Base-by-base conservation (phyloP, 805 yeast genomes). In the Pichia gijzeniarum region DNA sequence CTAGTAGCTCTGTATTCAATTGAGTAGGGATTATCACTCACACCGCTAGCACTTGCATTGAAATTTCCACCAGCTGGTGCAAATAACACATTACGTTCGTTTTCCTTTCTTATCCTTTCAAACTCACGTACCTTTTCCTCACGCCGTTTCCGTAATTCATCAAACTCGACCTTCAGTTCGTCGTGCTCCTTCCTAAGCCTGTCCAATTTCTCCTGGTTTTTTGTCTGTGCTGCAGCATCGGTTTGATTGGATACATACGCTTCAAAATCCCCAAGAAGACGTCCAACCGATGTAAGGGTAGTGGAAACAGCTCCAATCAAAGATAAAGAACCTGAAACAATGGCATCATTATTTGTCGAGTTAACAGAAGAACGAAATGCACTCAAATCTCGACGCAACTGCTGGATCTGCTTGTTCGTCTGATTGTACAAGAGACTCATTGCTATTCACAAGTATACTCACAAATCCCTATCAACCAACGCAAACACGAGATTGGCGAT, bases 371-470 rank as follows among this genome's bases (percentile, higher is more conserved):
- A 67, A 57, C 82, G 90, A 53, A 91, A 82, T 43, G 69, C 64
- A 17, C 74, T 70, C 40, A 91, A 65, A 55, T 89, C 96, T 49
- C 76, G 76, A 48, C 80, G 76, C 43, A 91, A 67, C 22, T 80
- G 72, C 55, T 79, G 86, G 27, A 88, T 78, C 64, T 90, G 96
- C 63, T 87, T 88, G 44, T 85, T 72, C 8, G 95, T 96, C 63
- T 87, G 95, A 66, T 87, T 91, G 67, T 83, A 88, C 43, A 90
- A 71, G 22, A 95, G 81, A 66, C 89, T 90, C 98, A 46, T 46
- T 16, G 19, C 14, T 21, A 25, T 25, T 7, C 28, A 25, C 28
- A 25, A 25, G n/a, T n/a, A n/a, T n/a, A n/a, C n/a, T n/a, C n/a
- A n/a, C n/a, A n/a, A n/a, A n/a, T n/a, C n/a, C n/a, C n/a, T n/a